These are phyloP conservation scores for Aspergillus sclerotialis DNA, from an alignment of 2,329 filamentous ascomycete genomes.

Conservation along the genomic window DNA sequence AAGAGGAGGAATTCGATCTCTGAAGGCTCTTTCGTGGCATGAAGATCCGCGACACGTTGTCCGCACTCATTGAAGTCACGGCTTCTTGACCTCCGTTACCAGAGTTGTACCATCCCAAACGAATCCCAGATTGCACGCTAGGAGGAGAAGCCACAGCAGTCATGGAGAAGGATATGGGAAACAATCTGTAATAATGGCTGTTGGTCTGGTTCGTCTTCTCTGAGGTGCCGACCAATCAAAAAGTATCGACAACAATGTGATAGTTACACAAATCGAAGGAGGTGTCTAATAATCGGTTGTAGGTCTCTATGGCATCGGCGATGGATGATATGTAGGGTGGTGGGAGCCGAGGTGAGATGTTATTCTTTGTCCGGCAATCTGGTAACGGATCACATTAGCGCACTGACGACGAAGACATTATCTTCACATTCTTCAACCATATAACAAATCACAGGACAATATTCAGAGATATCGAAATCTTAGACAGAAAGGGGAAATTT, in stretches of 20 bases:
- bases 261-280: background rate
- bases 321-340: background rate
- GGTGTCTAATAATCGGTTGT: background rate
- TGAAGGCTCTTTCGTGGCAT: conserved; percentile 81
- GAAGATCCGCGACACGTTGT: conserved; percentile 82
- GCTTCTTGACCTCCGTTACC: conserved; percentile 53
- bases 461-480: too few relatives aligned
- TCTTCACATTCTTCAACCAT: background rate
- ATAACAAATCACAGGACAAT: background rate
- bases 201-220: conserved; percentile 12
- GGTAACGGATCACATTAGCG: background rate
- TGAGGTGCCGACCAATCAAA: conserved; percentile 6
- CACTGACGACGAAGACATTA: background rate
- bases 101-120: conserved; percentile 54
- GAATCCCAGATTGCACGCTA: conserved; percentile 55
- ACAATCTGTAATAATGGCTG: conserved; percentile 9
- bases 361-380: background rate
- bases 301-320: background rate
- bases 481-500: too few relatives aligned
- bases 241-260: background rate
- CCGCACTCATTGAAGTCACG: conserved; percentile 66
- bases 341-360: background rate
- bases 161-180: conserved; percentile 40
- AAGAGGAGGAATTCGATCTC: conserved; percentile 85
- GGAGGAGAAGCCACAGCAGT: conserved; percentile 61